phyloP scores from a whole-genome alignment of 306 rosid species.

The Adenanthera pavonina region DNA sequence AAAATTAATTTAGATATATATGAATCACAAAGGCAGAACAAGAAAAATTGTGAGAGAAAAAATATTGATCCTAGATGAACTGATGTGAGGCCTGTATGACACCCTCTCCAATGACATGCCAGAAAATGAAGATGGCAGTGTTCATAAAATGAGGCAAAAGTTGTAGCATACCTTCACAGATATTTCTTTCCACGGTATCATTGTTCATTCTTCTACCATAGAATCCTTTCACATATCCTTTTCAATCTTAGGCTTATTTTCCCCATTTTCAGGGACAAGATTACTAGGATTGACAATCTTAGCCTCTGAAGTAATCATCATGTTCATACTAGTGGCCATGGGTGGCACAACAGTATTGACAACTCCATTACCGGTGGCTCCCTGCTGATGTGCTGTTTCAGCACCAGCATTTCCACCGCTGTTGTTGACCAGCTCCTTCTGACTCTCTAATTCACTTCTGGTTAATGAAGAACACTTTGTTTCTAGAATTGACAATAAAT shows the following conservation, averaged over 20 bases:
- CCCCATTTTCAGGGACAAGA: conserved; percentile 66
- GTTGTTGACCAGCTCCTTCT: conserved; percentile 57
- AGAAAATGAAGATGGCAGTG: conserved; percentile 40
- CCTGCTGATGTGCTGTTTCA: conserved; percentile 49
- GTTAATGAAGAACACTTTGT: conserved; percentile 82
- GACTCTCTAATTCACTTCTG: conserved; percentile 66
- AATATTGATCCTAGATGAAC: conserved; percentile 50
- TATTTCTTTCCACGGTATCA: conserved; percentile 30
- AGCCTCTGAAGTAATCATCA: conserved; percentile 43
- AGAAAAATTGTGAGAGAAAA: conserved; percentile 35
- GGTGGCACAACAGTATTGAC: conserved; percentile 49
- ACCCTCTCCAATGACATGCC: conserved; percentile 42
- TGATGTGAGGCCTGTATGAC: conserved; percentile 41
- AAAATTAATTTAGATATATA: conserved; percentile 61
- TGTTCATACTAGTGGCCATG: conserved; percentile 45
- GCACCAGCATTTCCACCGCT: conserved; percentile 51
- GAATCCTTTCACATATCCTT: conserved; percentile 49
- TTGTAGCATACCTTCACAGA: conserved; percentile 48
- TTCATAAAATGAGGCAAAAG: conserved; percentile 33
- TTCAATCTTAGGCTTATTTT: conserved; percentile 57
- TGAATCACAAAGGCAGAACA: conserved; percentile 44
- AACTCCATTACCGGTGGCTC: conserved; percentile 58
- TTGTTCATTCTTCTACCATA: conserved; percentile 49
- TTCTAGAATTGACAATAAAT: conserved; percentile 59
- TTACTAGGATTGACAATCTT: conserved; percentile 19